Base-by-base conservation (phyloP, 306 rosid genomes). In the Pueraria montana region DNA sequence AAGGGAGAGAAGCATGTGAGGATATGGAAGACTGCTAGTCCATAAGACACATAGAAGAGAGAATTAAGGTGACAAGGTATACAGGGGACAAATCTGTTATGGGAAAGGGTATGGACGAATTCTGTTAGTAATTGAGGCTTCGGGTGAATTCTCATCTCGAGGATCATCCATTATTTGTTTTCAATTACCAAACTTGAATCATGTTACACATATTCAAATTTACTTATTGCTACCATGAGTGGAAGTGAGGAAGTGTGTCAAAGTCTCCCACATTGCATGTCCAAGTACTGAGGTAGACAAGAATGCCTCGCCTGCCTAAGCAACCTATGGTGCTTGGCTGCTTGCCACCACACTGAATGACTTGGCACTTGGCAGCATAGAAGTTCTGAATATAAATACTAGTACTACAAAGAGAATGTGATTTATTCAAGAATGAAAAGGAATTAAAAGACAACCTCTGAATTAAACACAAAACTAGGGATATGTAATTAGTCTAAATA, bases 301-400 rank as follows among this genome's bases (percentile, higher is more conserved):
- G 77, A 53, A 42, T 53, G 11, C 12, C 69, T 52, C 1, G 21
- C 74, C 79, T 30, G 61, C 71, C 24, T 27, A 72, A 7, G 42
- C 58, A 79, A 36, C 72, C 77, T 38, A 84, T 80, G 59, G 72
- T 32, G 49, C 18, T 26, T 18, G 10, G 58, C 58, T 55, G 30
- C 16, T n/a, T 32, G 38, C 45, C 62, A 80, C 48, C 58, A 42
- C 10, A 40, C 16, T 36, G 56, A 58, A 66, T n/a, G n/a, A n/a
- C n/a, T n/a, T n/a, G n/a, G n/a, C n/a, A n/a, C n/a, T 43, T 13
- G 8, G 72, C 61, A 48, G 68, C 66, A 77, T 55, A 59, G 24
- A 77, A 56, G 55, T 27, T 58, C 13, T 11, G 20, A 77, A 59
- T 76, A 64, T 7, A n/a, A 48, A 62, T 18, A 18, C 52, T 20